Evolutionary conservation across 495 filamentous ascomycete genomes (phyloP), one percentile per base, ranked within the genome.

Genomic region (Hamigera avellanea): DNA sequence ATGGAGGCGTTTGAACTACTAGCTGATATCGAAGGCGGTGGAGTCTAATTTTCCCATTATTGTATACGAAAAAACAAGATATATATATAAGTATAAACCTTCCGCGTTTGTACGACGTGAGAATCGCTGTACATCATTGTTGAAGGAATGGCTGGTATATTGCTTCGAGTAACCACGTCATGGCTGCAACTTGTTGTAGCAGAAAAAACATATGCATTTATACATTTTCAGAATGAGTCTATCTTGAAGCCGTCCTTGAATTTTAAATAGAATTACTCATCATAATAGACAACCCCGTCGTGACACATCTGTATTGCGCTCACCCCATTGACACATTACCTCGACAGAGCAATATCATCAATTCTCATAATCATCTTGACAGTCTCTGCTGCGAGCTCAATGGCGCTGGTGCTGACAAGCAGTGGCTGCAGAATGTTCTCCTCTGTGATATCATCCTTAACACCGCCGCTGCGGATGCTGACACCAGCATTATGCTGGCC

Each of bases 341-440:
- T 57, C 50, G 73, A 75, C 50, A 82, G 59, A 34, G 83, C 83
- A 61, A 93, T 89, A 61, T 95, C 88, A 62, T 94, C 88, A 65
- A 95, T 95, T 64, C 88, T 78, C 63, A 95, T 73, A 62, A 95
- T 81, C 86, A 96, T 93, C 75, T 96, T 98, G 45, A 95, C 87
- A 39, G 91, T 96, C 71, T 98, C 91, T 2, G 86, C 85, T 26
- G 93, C 91, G 54, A 98, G 62, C 67, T 98, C 86, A 53, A 98
- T 89, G 2, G 91, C 87, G 57, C 88, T 95, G 26, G 91, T 98
- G 69, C 83, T 93, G 32, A 98, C 91, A 36, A 98, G 61, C 56
- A 98, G 64, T 8, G 91, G 91, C 69, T 98, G 91, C 59, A 98
- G 66, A 33, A 98, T 93, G 46, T 95, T 95, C 72, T 98, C 91